A percentile compares a stretch with the other conserved stretches of the same genome.
These are phyloP conservation scores for Bidens hawaiensis DNA, from an alignment of 140 eudicot species.

Conservation along the genomic window DNA sequence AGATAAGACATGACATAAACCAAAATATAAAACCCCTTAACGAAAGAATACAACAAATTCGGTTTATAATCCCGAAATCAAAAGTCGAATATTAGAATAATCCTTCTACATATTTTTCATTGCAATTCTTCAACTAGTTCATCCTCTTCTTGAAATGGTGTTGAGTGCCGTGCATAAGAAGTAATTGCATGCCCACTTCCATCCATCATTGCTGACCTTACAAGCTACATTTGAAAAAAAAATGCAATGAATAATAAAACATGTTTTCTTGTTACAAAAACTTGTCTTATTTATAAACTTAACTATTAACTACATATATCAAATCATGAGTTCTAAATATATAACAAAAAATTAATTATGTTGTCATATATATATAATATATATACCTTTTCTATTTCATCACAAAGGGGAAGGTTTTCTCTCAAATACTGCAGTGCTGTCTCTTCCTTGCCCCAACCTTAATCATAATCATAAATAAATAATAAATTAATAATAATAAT, in stretches of 20 bases:
- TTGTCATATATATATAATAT: background rate
- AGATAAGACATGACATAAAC: too few relatives aligned
- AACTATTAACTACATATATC: too few relatives aligned
- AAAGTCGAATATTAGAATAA: background rate
- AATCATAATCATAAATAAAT: too few relatives aligned
- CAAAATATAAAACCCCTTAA: too few relatives aligned
- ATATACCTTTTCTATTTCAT: conserved; percentile 86
- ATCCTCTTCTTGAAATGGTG: conserved; percentile 50
- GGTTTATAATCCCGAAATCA: background rate
- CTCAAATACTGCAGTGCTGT: conserved; percentile 73
- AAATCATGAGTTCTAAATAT: too few relatives aligned
- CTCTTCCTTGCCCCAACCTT: conserved; percentile 99
- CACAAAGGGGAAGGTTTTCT: conserved; percentile 70
- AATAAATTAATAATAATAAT: too few relatives aligned
- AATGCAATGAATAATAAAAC: too few relatives aligned
- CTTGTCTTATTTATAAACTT: too few relatives aligned
- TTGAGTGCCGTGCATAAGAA: conserved; percentile 32
- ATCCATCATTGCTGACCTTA: conserved; percentile 65
- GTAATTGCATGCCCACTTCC: conserved; percentile 56
- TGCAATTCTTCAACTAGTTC: conserved; percentile 47
- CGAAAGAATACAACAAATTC: background rate
- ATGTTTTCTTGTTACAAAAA: too few relatives aligned
- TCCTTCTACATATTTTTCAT: conserved; percentile 1
- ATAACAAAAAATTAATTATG: too few relatives aligned
- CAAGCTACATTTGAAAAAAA: conserved; percentile 80